Conservation (phyloP, 2,329 filamentous ascomycete species). For the Fusarium beomiforme region DNA sequence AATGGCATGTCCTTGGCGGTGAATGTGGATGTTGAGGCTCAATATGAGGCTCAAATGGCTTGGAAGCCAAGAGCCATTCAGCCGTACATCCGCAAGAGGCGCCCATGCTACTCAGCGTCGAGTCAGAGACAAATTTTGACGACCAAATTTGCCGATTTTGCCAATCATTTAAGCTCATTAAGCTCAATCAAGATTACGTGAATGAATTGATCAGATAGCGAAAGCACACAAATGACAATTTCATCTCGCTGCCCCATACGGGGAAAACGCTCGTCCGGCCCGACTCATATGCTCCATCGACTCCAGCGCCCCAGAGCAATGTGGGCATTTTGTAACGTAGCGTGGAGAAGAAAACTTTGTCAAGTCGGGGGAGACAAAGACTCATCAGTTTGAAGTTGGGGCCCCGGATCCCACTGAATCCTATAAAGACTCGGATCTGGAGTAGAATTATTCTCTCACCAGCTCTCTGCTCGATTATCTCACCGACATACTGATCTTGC, state of each 20-base stretch:
- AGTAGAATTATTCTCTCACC: neutral
- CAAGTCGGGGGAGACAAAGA: conserved; percentile 8
- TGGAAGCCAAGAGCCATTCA: neutral
- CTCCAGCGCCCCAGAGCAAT: conserved; percentile 13
- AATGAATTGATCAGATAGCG: neutral
- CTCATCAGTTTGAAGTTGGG: conserved; percentile 5
- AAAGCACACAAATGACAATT: neutral
- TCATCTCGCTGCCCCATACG: conserved; percentile 3
- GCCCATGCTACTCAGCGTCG: neutral
- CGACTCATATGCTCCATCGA: conserved; percentile 19
- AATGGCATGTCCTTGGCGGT: neutral
- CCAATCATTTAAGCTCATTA: conserved; percentile 2
- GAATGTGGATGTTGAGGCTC: conserved; percentile 4
- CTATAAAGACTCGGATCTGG: conserved; percentile 8
- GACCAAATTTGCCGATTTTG: neutral
- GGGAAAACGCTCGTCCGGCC: conserved; percentile 28
- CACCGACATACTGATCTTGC: neutral
- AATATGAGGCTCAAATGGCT: conserved; percentile 16
- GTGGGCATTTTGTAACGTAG: conserved; percentile 18
- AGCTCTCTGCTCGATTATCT: neutral
- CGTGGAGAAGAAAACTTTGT: conserved; percentile 25
- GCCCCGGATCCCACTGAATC: conserved; percentile 15
- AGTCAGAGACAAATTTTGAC: neutral
- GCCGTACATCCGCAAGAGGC: neutral
- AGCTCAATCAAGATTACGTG: neutral